phyloP scores from a whole-genome alignment of 2,329 filamentous ascomycete genomes.

The Ophidiomyces ophidiicola region DNA sequence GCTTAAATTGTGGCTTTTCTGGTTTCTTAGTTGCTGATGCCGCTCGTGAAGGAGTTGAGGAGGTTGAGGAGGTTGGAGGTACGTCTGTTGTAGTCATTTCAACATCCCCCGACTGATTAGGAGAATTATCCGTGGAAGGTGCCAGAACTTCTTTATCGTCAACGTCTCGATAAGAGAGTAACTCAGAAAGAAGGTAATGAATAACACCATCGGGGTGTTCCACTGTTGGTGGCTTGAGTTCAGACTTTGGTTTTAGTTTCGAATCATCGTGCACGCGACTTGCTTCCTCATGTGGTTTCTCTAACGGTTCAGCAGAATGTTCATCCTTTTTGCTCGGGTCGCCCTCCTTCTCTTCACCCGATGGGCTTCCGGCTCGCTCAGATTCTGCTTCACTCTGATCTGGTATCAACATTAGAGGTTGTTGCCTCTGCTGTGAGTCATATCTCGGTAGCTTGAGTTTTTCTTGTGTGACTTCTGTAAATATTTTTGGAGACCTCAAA shows the following conservation, averaged over 20 bases:
- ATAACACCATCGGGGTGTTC: slow-evolving; percentile 92
- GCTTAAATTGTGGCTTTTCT: slow-evolving; percentile 67
- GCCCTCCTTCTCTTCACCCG: slow-evolving; percentile 24
- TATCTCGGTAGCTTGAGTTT: slow-evolving; percentile 62
- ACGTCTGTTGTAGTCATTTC: slow-evolving; percentile 39
- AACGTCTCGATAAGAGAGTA: slow-evolving; percentile 83
- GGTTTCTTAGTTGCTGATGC: slow-evolving; percentile 42
- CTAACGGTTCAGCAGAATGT: slow-evolving; percentile 23
- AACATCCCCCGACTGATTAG: slow-evolving; percentile 34
- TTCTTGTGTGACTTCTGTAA: slow-evolving; percentile 78
- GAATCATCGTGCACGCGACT: slow-evolving; percentile 9
- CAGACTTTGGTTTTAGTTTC: slow-evolving; percentile 44
- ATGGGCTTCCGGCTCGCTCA: slow-evolving; percentile 8
- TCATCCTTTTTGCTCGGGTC: slow-evolving; percentile 18
- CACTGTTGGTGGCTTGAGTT: slow-evolving; percentile 70
- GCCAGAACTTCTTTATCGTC: slow-evolving; percentile 60
- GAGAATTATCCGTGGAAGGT: slow-evolving; percentile 14
- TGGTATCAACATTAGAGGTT: slow-evolving; percentile 42
- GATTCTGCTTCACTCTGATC: slow-evolving; percentile 20
- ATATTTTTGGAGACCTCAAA: slow-evolving; percentile 69
- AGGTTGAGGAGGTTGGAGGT: slow-evolving; percentile 24
- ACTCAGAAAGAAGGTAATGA: slow-evolving; percentile 83
- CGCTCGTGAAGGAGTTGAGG: slow-evolving; percentile 13
- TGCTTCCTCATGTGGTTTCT: slow-evolving; percentile 12
- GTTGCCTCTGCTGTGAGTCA: slow-evolving; percentile 42